These are phyloP conservation scores for Penicillium goetzii DNA, from an alignment of 495 filamentous ascomycete genomes.

Conservation along the genomic window DNA sequence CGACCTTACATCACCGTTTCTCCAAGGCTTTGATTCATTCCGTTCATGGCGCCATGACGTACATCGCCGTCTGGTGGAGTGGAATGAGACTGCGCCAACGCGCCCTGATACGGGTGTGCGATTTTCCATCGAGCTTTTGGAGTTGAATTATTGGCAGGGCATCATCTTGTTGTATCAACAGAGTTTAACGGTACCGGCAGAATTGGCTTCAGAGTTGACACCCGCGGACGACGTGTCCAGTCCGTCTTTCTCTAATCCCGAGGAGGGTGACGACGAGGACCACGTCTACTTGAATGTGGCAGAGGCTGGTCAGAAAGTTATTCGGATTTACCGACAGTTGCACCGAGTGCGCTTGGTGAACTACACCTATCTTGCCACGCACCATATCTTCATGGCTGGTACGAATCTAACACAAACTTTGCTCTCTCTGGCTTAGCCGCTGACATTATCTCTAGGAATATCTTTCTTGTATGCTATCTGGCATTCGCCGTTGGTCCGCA, in stretches of 20 bases:
- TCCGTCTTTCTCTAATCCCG: constrained; percentile 57
- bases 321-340: constrained; percentile 87
- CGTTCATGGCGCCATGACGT: constrained; percentile 87
- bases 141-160: constrained; percentile 98
- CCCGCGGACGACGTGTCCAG: constrained; percentile 69
- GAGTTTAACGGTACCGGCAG: constrained; percentile 82
- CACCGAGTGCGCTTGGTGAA: constrained; percentile 89
- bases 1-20: constrained; percentile 80
- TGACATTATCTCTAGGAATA: constrained; percentile 59
- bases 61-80: constrained; percentile 79
- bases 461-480: constrained; percentile 97
- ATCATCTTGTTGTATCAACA: constrained; percentile 95
- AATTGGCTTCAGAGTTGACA: constrained; percentile 77
- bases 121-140: constrained; percentile 84
- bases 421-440: neutral
- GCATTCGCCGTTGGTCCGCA: constrained; percentile 89
- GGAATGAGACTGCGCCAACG: constrained; percentile 81
- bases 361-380: constrained; percentile 95
- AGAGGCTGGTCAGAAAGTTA: constrained; percentile 89
- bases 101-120: constrained; percentile 79
- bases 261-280: constrained; percentile 82
- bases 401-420: constrained; percentile 24
- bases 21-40: constrained; percentile 82
- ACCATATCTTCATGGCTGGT: constrained; percentile 97
- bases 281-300: constrained; percentile 90